Conservation (phyloP, 1,284 basidiomycete species). For the Neolentinus lepideus region DNA sequence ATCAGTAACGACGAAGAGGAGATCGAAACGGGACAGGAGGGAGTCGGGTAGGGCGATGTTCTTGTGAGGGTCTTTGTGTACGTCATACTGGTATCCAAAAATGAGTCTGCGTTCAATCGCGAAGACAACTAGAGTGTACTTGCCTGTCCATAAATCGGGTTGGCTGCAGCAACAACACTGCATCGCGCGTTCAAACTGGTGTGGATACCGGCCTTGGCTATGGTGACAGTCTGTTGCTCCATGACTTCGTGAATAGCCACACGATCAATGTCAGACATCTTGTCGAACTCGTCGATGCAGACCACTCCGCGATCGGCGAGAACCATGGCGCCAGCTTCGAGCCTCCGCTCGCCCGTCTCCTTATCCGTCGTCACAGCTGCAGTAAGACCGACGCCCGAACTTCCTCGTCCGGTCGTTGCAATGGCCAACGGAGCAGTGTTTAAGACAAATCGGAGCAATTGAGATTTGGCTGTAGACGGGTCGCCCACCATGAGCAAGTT, state of each 20-base stretch:
- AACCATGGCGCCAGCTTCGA: constrained; percentile 99
- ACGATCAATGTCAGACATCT: constrained; percentile 98
- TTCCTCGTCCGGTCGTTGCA: constrained; percentile 95
- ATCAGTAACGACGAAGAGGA: constrained; percentile 97
- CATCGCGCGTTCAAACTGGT: constrained; percentile 97
- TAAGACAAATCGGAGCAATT: constrained; percentile 94
- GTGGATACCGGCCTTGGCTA: constrained; percentile 98
- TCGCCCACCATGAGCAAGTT: constrained; percentile 99
- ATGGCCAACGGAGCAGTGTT: constrained; percentile 96
- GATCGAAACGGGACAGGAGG: constrained; percentile 96
- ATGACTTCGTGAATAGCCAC: constrained; percentile 99
- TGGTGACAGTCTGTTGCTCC: constrained; percentile 99
- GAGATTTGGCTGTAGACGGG: constrained; percentile 96
- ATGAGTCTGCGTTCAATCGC: no score
- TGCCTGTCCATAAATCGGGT: constrained; percentile 97
- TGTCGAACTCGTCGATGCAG: constrained; percentile 99
- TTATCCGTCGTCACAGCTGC: constrained; percentile 99
- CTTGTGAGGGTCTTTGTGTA: constrained; percentile 98
- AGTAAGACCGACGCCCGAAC: constrained; percentile 97
- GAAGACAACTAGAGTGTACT: constrained; percentile 18
- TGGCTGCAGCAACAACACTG: constrained; percentile 96
- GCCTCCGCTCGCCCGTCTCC: constrained; percentile 92
- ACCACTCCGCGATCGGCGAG: constrained; percentile 99
- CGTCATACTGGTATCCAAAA: constrained; percentile 91
- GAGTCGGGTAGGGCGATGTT: constrained; percentile 99